phyloP scores from a whole-genome alignment of 768 basidiomycete genomes.

The Tulasnella calospora region DNA sequence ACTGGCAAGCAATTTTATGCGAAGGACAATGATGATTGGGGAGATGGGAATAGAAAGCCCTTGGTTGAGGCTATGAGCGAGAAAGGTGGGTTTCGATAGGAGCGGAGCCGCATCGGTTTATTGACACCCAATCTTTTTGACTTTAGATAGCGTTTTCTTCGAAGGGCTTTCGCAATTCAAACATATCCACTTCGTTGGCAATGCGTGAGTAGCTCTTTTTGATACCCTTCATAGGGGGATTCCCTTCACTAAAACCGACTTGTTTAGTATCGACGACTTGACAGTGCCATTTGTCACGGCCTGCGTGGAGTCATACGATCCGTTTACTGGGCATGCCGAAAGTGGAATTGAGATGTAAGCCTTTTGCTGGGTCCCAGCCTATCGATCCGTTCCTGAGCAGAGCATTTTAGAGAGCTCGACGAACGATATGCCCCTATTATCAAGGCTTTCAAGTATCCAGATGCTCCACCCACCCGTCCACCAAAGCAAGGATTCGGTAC shows the following conservation, averaged over 20 bases:
- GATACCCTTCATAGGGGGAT: background rate
- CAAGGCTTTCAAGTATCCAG: conserved; percentile 47
- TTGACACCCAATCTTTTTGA: background rate
- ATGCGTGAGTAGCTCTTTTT: conserved; percentile 49
- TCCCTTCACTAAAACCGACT: background rate
- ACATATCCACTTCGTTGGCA: conserved; percentile 72
- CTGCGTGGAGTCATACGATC: conserved; percentile 63
- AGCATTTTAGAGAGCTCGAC: conserved; percentile 46
- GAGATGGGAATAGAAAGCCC: conserved; percentile 43
- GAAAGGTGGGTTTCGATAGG: conserved; percentile 47
- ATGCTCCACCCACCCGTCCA: conserved; percentile 39
- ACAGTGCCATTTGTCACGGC: conserved; percentile 82
- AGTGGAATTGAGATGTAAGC: conserved; percentile 62
- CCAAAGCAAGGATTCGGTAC: conserved; percentile 35
- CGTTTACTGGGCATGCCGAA: conserved; percentile 51
- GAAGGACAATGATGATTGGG: conserved; percentile 52
- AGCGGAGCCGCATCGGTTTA: background rate
- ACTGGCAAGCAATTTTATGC: conserved; percentile 78
- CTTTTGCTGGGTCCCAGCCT: background rate
- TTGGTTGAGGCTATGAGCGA: conserved; percentile 76
- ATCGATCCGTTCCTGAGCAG: conserved; percentile 10
- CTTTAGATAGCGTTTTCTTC: conserved; percentile 70
- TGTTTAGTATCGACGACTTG: conserved; percentile 42
- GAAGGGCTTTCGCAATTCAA: conserved; percentile 63
- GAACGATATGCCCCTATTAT: conserved; percentile 56